phyloP scores from a whole-genome alignment of 345 rosid species.

The Citrus reticulata region DNA sequence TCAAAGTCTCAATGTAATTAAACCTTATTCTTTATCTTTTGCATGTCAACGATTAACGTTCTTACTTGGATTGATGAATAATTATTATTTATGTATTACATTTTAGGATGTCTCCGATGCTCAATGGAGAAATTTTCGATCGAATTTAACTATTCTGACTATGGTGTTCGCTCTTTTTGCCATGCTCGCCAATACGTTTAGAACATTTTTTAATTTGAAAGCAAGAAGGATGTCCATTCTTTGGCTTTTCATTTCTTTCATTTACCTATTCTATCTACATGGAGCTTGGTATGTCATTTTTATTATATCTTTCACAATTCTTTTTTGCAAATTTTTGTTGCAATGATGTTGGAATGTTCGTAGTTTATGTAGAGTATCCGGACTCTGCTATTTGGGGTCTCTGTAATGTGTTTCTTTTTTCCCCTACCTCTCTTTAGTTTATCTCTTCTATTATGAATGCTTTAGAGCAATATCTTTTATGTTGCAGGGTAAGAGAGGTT shows the following conservation, averaged over 20 bases:
- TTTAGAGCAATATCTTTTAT: no score
- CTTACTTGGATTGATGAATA: neutral
- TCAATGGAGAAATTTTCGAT: slow-evolving; percentile 87
- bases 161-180: slow-evolving; percentile 55
- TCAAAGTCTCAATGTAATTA: slow-evolving; percentile 47
- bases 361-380: no score
- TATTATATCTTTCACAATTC: neutral
- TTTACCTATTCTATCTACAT: slow-evolving; percentile 71
- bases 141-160: slow-evolving; percentile 67
- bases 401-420: no score
- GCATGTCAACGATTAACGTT: neutral
- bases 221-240: slow-evolving; percentile 65
- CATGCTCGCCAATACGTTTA: slow-evolving; percentile 38
- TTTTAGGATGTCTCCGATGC: slow-evolving; percentile 74
- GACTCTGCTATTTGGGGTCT: no score
- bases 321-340: no score
- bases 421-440: no score
- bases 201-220: slow-evolving; percentile 36
- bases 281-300: slow-evolving; percentile 69
- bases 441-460: no score
- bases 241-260: slow-evolving; percentile 69
- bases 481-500: no score
- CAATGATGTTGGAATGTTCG: no score
- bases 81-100: neutral
- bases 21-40: neutral